Evolutionary conservation across 345 rosid species (phyloP).

Genomic region (Pseudoturritis turrita): DNA sequence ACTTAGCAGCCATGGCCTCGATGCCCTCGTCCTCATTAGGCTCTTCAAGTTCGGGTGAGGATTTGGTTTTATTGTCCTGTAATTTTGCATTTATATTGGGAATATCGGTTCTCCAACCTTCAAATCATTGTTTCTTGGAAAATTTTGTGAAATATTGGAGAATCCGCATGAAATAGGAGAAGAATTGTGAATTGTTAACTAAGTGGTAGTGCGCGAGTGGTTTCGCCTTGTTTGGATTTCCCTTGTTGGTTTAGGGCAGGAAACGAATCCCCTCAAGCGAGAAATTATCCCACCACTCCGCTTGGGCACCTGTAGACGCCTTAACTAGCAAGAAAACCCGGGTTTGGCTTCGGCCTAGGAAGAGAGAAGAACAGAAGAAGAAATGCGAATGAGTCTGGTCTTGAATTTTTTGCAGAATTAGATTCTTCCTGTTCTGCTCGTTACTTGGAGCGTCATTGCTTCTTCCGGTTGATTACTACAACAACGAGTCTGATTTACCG

Average conservation of each 20-base stretch:
- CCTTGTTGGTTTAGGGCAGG: too few relatives aligned
- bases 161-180: background rate
- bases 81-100: background rate
- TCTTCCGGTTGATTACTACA: slow-evolving; percentile 69
- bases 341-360: too few relatives aligned
- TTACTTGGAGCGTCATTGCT: slow-evolving; percentile 60
- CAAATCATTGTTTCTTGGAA: background rate
- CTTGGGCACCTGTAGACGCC: too few relatives aligned
- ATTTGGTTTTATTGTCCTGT: background rate
- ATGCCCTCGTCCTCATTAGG: slow-evolving; percentile 68
- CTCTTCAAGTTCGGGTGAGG: slow-evolving; percentile 87
- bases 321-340: too few relatives aligned
- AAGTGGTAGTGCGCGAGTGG: too few relatives aligned
- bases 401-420: slow-evolving; percentile 44
- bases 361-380: too few relatives aligned
- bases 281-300: too few relatives aligned
- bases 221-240: too few relatives aligned
- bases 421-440: slow-evolving; percentile 67
- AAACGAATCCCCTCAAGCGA: too few relatives aligned
- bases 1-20: slow-evolving; percentile 58
- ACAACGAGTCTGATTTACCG: slow-evolving; percentile 45
- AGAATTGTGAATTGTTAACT: too few relatives aligned
- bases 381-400: background rate
- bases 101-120: background rate
- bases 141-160: too few relatives aligned